Evolutionary conservation across 352 stramenopile genomes (phyloP), one percentile per base, ranked within the genome.

Genomic region (Phytophthora sansomeana): DNA sequence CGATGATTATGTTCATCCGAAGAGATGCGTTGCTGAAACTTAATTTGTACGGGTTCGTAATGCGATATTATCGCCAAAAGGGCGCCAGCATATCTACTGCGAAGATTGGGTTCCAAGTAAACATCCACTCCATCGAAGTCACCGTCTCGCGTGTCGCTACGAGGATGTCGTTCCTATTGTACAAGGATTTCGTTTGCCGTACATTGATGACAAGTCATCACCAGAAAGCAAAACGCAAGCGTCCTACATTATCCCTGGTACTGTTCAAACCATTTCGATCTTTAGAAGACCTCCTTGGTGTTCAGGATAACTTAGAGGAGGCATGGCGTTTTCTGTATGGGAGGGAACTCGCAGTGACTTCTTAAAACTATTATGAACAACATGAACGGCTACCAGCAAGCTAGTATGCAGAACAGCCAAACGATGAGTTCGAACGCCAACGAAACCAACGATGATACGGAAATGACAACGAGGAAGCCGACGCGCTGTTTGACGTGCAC

Each of bases 1-100:
- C 9, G 51, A 58, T 33, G 51, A 58, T 16, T 49, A 58, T 26
- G 24, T 48, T 6, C 47, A 32, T n/a, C 21, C 33, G 49, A 5
- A 24, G 36, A 9, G 16, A 16, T 5, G 10, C n/a, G 3, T 21
- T 58, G 14, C 14, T 19, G 8, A 28, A 17, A 11, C 5, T 49
- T 11, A 49, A 41, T 7, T 13, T 58, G 5, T 58, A 49, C 38
- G 38, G 49, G 29, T 49, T 49, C 26, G 24, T 26, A 11, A 49
- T 58, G 36, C 29, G 13, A 11, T 57, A 57, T 14, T 58, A 38
- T 14, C 33, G 50, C 24, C 17, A 36, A 14, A 58, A 46, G 28
- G 5, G 26, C 14, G 44, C n/a, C 13, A 24, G 7, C 4, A 8
- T 11, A 6, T 14, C 16, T 13, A 38, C 5, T 11, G 21, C 26